Conservation (phyloP, 352 stramenopile genomes). For the Phytopythium kandeliae region DNA sequence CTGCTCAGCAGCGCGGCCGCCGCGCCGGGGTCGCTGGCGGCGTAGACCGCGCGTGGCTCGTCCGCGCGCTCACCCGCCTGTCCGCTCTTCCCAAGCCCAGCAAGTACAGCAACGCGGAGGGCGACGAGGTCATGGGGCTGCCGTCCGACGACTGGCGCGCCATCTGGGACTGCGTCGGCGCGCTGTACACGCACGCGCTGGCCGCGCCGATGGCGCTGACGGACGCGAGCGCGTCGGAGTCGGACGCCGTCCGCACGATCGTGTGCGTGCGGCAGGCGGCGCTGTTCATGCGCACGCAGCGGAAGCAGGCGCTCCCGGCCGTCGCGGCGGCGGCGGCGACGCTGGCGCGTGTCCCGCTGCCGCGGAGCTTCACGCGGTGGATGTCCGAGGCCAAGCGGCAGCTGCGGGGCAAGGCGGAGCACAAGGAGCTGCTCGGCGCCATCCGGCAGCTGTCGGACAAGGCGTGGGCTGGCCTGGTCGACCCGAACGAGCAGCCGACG, state of each 20-base stretch:
- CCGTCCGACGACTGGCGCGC: slow-evolving; percentile 20
- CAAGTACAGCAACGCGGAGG: slow-evolving; percentile 24
- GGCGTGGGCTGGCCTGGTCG: slow-evolving; percentile 6
- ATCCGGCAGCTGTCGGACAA: slow-evolving; percentile 30
- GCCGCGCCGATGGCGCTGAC: slow-evolving; percentile 16
- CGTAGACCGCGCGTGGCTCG: slow-evolving; percentile 32
- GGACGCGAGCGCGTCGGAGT: slow-evolving; percentile 11
- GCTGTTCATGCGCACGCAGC: slow-evolving; percentile 53
- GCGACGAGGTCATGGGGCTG: slow-evolving; percentile 34
- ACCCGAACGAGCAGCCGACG: slow-evolving; percentile 24
- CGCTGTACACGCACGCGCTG: slow-evolving; percentile 52
- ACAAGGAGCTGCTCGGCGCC: slow-evolving; percentile 11
- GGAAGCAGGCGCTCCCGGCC: slow-evolving; percentile 30
- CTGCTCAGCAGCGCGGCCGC: slow-evolving; percentile 25
- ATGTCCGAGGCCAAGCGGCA: slow-evolving; percentile 20
- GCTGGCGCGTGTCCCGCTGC: slow-evolving; percentile 37
- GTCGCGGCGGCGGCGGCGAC: slow-evolving; percentile 40
- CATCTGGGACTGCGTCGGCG: slow-evolving; percentile 36
- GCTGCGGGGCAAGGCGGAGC: slow-evolving; percentile 6
- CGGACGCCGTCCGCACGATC: slow-evolving; percentile 18
- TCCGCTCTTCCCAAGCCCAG: slow-evolving; percentile 34
- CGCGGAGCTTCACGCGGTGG: slow-evolving; percentile 41
- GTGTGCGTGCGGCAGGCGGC: slow-evolving; percentile 48
- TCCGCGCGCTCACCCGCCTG: slow-evolving; percentile 33
- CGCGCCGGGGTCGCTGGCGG: slow-evolving; percentile 13